Evolutionary conservation across 768 basidiomycete species (phyloP), one percentile per base, ranked within the genome.

Genomic region (Favolaschia claudopus): DNA sequence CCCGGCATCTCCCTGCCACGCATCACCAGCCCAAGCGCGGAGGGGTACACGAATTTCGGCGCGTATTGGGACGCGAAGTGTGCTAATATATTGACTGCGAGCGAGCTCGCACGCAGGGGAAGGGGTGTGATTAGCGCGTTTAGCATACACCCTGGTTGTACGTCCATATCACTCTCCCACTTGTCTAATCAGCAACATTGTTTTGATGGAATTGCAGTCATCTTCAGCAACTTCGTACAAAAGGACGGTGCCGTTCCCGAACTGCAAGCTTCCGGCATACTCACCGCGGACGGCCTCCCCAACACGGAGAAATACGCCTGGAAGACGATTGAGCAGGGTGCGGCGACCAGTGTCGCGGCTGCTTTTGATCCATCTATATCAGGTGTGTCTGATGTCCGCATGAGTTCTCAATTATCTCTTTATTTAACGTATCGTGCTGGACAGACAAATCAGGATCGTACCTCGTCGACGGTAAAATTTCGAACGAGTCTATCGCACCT

Each of bases 221-320:
- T 50, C 34, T 50, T 37, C 36, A 50, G 34, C 24, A 50, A 50
- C 36, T 17, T 50, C 48, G 25, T 24, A 24, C 48, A 50, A 37
- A 50, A 36, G 29, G 48, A 36, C 15, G 48, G 29, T 13, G 24
- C 34, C 32, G 47, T 48, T 48, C 22, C 32, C 13, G 31, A 33
- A 25, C 1, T 48, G 32, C 22, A 48, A 17, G 47, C 47, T 19
- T n/a, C 20, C 25, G 48, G 48, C 24, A 50, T 50, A 24, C 48
- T 50, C 22, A 36, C 6, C 19, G 12, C 48, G 25, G 48, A 50
- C 36, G 48, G 48, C 19, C 48, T 38, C 36, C 48, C 48, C 36
- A 50, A 50, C 34, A 28, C 34, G 4, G 48, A 38, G 28, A 38
- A 50, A 39, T 28, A 38, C 5, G 19, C 9, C 5, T n/a, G 38